Percentiles rank a stretch among this genome's conserved stretches.
Conservation (phyloP, 1,139 yeast species). For the Yamadazyma aaseri region DNA sequence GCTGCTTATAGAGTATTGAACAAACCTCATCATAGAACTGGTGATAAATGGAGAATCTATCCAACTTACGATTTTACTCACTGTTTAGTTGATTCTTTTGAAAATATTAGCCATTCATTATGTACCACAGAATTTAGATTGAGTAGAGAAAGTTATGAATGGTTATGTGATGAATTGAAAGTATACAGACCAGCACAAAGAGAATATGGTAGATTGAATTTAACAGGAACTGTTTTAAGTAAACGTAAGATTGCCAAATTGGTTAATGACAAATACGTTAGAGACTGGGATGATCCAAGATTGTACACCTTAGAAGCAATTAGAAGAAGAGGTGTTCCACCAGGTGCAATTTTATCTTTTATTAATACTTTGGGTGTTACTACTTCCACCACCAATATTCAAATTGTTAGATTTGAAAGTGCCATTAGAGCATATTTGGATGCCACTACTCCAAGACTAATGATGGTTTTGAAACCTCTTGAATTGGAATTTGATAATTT, state of each 20-base stretch:
- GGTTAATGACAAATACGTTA: slow-evolving; percentile 75
- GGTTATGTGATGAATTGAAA: slow-evolving; percentile 95
- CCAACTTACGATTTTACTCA: slow-evolving; percentile 99
- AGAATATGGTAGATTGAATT: slow-evolving; percentile 94
- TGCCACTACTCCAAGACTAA: slow-evolving; percentile 88
- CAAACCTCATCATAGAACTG: slow-evolving; percentile 94
- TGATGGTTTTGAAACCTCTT: slow-evolving; percentile 89
- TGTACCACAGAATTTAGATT: slow-evolving; percentile 94
- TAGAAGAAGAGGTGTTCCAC: slow-evolving; percentile 97
- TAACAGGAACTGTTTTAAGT: slow-evolving; percentile 91
- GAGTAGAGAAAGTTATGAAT: slow-evolving; percentile 93
- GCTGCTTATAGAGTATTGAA: slow-evolving; percentile 96
- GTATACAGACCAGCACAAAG: slow-evolving; percentile 98
- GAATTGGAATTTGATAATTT: slow-evolving; percentile 82
- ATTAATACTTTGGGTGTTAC: slow-evolving; percentile 97
- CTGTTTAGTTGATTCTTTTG: slow-evolving; percentile 97
- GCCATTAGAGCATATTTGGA: slow-evolving; percentile 87
- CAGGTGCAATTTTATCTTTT: slow-evolving; percentile 94
- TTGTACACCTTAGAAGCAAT: slow-evolving; percentile 91
- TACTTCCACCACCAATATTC: slow-evolving; percentile 88
- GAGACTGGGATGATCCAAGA: slow-evolving; percentile 99
- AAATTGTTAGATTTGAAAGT: slow-evolving; percentile 83
- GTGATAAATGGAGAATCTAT: slow-evolving; percentile 94
- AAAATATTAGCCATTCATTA: slow-evolving; percentile 90
- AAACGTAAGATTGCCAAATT: slow-evolving; percentile 94